Percentiles rank a stretch among this genome's conserved stretches.
Evolutionary conservation across 257 asterid species (phyloP).

Genomic region (Plantago major): DNA sequence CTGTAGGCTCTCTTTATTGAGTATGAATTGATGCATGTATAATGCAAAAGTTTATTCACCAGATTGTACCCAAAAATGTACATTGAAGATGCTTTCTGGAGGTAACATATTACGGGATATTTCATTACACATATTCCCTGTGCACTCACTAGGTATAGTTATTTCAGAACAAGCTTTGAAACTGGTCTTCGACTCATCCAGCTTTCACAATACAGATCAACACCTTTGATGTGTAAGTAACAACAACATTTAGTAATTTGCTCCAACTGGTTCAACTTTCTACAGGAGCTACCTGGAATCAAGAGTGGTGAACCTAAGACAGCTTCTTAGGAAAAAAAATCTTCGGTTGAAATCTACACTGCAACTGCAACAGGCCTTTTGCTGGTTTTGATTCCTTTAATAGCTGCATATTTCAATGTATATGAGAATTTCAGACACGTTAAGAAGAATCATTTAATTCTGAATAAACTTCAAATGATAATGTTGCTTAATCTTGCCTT

Average conservation of each 20-base stretch:
- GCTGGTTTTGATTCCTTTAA: constrained; percentile 95
- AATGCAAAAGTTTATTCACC: no score
- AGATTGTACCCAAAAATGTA: constrained; percentile 12
- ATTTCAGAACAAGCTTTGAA: constrained; percentile 4
- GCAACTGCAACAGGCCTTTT: constrained; percentile 83
- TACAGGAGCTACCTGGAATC: constrained; percentile 22
- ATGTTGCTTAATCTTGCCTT: constrained; percentile 56
- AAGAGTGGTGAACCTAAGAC: constrained; percentile 15
- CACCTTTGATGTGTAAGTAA: background rate
- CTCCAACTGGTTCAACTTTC: constrained; percentile 7
- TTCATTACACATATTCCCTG: constrained; percentile 27
- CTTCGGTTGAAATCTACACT: constrained; percentile 30
- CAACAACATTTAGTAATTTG: background rate
- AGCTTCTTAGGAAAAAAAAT: constrained; percentile 15
- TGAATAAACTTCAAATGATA: background rate
- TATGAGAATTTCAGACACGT: background rate
- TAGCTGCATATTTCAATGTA: constrained; percentile 50
- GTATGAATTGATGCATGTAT: no score
- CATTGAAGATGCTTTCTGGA: constrained; percentile 12
- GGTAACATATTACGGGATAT: constrained; percentile 13
- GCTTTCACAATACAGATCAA: constrained; percentile 13
- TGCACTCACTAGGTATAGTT: constrained; percentile 18
- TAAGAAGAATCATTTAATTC: constrained; percentile 8
- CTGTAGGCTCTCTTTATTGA: no score
- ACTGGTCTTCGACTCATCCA: constrained; percentile 12